phyloP scores from a whole-genome alignment of 2,329 filamentous ascomycete species.

The Bimuria novae-zelandiae region DNA sequence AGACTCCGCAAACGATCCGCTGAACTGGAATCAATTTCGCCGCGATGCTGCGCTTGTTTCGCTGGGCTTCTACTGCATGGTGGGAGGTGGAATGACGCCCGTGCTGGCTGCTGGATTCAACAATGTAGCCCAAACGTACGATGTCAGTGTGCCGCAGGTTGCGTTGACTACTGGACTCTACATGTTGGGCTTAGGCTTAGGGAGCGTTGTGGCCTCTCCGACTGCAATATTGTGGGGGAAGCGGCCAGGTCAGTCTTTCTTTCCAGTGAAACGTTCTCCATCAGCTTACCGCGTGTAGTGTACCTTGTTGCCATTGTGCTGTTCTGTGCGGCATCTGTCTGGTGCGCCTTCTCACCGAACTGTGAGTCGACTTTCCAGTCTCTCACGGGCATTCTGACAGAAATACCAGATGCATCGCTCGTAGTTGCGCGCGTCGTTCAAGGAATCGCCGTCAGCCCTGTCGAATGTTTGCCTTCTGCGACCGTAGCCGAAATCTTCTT shows the following conservation, averaged over 20 bases:
- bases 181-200: slow-evolving; percentile 90
- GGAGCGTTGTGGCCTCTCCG: slow-evolving; percentile 81
- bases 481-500: slow-evolving; percentile 98
- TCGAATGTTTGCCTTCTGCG: slow-evolving; percentile 90
- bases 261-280: background rate
- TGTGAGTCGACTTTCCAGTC: slow-evolving; percentile 45
- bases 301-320: slow-evolving; percentile 78
- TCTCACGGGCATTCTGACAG: background rate
- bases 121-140: slow-evolving; percentile 70
- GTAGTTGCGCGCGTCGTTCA: slow-evolving; percentile 83
- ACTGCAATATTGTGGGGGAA: slow-evolving; percentile 93
- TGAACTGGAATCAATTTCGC: slow-evolving; percentile 87
- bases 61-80: slow-evolving; percentile 88
- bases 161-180: slow-evolving; percentile 88
- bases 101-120: slow-evolving; percentile 88
- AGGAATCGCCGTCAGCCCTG: slow-evolving; percentile 84
- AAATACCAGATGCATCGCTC: slow-evolving; percentile 64
- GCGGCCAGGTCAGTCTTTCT: slow-evolving; percentile 58
- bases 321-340: slow-evolving; percentile 77
- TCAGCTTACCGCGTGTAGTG: slow-evolving; percentile 50
- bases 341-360: slow-evolving; percentile 83
- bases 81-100: slow-evolving; percentile 91
- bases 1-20: slow-evolving; percentile 84
- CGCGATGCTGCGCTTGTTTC: slow-evolving; percentile 80
- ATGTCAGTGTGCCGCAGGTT: slow-evolving; percentile 71